Evolutionary conservation across 2,329 filamentous ascomycete genomes (phyloP).

Genomic region (Bipolaris victoriae): DNA sequence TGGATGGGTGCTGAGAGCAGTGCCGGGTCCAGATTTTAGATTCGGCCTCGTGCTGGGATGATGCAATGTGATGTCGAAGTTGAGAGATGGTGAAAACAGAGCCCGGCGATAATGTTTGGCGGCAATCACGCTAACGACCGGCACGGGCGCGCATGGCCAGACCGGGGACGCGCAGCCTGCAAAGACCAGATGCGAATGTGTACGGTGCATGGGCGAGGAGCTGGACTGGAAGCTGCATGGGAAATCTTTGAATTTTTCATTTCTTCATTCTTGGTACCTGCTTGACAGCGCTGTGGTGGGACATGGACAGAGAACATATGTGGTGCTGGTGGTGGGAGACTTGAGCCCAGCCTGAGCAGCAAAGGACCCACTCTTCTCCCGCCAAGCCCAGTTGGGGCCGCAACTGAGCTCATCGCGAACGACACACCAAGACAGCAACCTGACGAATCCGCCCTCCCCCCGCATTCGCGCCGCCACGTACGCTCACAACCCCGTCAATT

Average conservation of each 20-base stretch:
- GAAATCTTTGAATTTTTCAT: background rate
- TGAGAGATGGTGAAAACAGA: conserved; percentile 25
- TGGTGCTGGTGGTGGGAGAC: conserved; percentile 4
- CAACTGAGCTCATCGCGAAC: conserved; percentile 41
- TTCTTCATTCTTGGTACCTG: background rate
- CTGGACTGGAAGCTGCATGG: background rate
- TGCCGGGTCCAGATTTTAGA: conserved; percentile 41
- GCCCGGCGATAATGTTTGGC: conserved; percentile 18
- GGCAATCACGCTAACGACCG: conserved; percentile 21
- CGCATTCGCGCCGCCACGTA: conserved; percentile 37
- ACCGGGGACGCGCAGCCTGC: conserved; percentile 9
- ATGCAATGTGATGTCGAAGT: conserved; percentile 41
- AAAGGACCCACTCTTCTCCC: conserved; percentile 8
- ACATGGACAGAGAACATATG: background rate
- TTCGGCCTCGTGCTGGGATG: conserved; percentile 35
- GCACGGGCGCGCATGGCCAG: conserved; percentile 12
- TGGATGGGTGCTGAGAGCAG: conserved; percentile 19
- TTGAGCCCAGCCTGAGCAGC: conserved; percentile 8
- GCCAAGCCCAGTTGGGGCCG: conserved; percentile 22
- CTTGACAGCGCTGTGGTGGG: conserved; percentile 12
- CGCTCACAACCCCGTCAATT: conserved; percentile 17
- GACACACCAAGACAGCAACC: conserved; percentile 27
- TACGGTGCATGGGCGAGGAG: background rate
- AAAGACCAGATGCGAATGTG: background rate
- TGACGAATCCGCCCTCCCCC: conserved; percentile 22